A percentile compares a stretch with the other conserved stretches of the same genome.
Conservation (phyloP, 306 rosid species). For the Carpinus fangiana region DNA sequence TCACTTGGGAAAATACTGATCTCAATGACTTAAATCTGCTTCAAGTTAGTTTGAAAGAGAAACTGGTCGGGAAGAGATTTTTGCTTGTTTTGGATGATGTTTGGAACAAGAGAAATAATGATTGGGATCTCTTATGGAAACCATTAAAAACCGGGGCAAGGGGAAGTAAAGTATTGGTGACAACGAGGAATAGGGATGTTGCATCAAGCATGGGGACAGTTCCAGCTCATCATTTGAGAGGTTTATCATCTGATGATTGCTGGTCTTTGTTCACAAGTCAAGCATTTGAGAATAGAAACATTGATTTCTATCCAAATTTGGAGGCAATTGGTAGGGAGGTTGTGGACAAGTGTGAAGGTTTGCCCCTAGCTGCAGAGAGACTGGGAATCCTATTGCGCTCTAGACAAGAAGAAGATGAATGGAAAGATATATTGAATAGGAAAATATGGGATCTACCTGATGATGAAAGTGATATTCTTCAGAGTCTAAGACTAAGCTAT, state of each 20-base stretch:
- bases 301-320: slow-evolving; percentile 14
- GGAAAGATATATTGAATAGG: slow-evolving; percentile 39
- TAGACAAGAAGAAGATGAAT: slow-evolving; percentile 31
- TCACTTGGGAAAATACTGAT: slow-evolving; percentile 20
- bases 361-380: slow-evolving; percentile 49
- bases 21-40: slow-evolving; percentile 47
- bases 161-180: slow-evolving; percentile 54
- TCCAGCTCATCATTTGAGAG: slow-evolving; percentile 27
- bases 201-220: slow-evolving; percentile 41
- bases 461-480: slow-evolving; percentile 43
- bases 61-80: slow-evolving; percentile 34
- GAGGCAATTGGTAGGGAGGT: slow-evolving; percentile 37
- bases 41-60: slow-evolving; percentile 43
- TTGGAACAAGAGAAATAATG: slow-evolving; percentile 41
- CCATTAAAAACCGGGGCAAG: slow-evolving; percentile 38
- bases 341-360: slow-evolving; percentile 42
- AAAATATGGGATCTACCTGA: slow-evolving; percentile 44
- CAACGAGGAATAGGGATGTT: slow-evolving; percentile 41
- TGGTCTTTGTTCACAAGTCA: slow-evolving; percentile 45
- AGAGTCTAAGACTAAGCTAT: slow-evolving; percentile 26
- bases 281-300: slow-evolving; percentile 33
- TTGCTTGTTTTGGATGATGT: slow-evolving; percentile 50
- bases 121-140: slow-evolving; percentile 43
- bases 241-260: slow-evolving; percentile 36
- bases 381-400: slow-evolving; percentile 40